Conservation (phyloP, 148 eudicot species). For the Cornus suecica region DNA sequence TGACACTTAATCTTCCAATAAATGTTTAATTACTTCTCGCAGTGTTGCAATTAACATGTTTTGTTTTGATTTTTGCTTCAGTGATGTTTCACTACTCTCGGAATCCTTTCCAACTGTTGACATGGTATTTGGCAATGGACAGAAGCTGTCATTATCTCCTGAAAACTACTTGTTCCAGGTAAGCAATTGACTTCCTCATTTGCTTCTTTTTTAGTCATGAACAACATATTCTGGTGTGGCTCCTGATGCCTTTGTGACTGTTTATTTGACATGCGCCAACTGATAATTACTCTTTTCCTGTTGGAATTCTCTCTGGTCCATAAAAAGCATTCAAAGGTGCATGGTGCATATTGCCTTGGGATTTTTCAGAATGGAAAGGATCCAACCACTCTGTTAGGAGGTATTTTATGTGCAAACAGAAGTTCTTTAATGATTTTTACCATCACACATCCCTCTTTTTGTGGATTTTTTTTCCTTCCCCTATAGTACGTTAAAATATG, state of each 20-base stretch:
- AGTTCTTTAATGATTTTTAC: conserved; percentile 1
- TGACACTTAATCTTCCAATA: background rate
- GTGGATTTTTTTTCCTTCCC: background rate
- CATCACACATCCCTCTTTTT: background rate
- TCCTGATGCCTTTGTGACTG: conserved; percentile 1
- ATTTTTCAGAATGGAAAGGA: conserved; percentile 87
- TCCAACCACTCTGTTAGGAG: conserved; percentile 92
- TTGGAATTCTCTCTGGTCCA: conserved; percentile 4
- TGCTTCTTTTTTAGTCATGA: background rate
- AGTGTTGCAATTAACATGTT: conserved; percentile 2
- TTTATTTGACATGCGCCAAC: background rate
- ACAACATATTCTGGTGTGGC: background rate
- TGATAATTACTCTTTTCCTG: conserved; percentile 5
- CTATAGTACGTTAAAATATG: background rate
- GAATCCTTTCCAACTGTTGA: conserved; percentile 75
- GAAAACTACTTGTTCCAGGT: conserved; percentile 96
- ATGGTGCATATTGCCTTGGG: conserved; percentile 90
- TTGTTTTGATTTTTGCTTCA: conserved; percentile 30
- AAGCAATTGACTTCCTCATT: conserved; percentile 10
- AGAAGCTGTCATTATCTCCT: conserved; percentile 69
- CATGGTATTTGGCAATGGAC: conserved; percentile 74
- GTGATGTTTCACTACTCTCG: conserved; percentile 63
- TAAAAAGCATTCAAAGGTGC: conserved; percentile 76
- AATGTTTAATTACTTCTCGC: conserved; percentile 5
- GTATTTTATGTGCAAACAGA: conserved; percentile 34